phyloP scores from a whole-genome alignment of 2,329 filamentous ascomycete species.

The Pseudocercospora cruenta region DNA sequence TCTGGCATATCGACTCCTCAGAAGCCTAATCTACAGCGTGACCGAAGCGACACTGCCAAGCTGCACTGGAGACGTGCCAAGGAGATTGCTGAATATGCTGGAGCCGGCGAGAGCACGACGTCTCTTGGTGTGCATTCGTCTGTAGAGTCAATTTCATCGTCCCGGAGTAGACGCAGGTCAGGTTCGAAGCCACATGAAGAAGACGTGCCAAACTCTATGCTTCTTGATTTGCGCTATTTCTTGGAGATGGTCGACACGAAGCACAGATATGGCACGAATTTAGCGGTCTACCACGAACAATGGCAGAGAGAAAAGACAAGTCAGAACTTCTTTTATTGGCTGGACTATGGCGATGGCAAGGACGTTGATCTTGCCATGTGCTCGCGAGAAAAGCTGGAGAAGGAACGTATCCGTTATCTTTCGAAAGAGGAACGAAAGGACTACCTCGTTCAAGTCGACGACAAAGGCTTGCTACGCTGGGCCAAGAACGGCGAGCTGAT shows the following conservation, averaged over 20 bases:
- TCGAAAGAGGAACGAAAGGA: slow-evolving; percentile 77
- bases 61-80: slow-evolving; percentile 76
- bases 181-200: slow-evolving; percentile 39
- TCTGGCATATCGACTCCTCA: slow-evolving; percentile 2
- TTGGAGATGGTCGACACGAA: slow-evolving; percentile 72
- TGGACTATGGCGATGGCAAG: slow-evolving; percentile 77
- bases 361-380: slow-evolving; percentile 70
- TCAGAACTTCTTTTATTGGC: slow-evolving; percentile 91
- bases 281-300: slow-evolving; percentile 77
- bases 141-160: slow-evolving; percentile 52
- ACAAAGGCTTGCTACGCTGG: slow-evolving; percentile 76
- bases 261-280: slow-evolving; percentile 82
- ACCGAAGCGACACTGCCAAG: slow-evolving; percentile 45
- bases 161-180: slow-evolving; percentile 58
- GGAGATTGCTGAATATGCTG: slow-evolving; percentile 71
- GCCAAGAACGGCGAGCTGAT: slow-evolving; percentile 79
- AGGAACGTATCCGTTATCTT: slow-evolving; percentile 82
- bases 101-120: slow-evolving; percentile 62
- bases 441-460: slow-evolving; percentile 77
- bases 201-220: slow-evolving; percentile 62
- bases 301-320: slow-evolving; percentile 77
- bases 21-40: neutral
- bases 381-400: slow-evolving; percentile 72
- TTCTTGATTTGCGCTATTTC: slow-evolving; percentile 85
- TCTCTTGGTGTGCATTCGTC: slow-evolving; percentile 33